phyloP scores from a whole-genome alignment of 1,139 yeast genomes.

The Geotrichum candidum region DNA sequence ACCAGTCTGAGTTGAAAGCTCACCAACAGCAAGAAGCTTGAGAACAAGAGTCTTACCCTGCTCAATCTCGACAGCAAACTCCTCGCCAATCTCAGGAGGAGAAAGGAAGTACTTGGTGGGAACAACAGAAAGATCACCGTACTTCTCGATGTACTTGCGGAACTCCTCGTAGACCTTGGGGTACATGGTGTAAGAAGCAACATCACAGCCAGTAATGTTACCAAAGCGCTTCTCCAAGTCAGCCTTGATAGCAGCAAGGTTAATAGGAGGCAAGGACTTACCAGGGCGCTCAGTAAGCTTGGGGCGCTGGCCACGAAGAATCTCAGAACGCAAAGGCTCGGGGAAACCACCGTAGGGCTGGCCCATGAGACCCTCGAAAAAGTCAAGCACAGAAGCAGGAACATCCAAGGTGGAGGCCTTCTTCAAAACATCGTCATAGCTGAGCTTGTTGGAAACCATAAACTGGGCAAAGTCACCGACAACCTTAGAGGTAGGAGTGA shows the following conservation, averaged over 20 bases:
- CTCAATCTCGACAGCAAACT: slow-evolving; percentile 82
- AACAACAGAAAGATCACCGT: slow-evolving; percentile 86
- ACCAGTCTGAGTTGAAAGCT: slow-evolving; percentile 78
- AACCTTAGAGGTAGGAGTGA: slow-evolving; percentile 97
- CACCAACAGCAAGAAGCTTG: slow-evolving; percentile 90
- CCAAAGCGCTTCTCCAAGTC: slow-evolving; percentile 53
- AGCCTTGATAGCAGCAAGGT: slow-evolving; percentile 61
- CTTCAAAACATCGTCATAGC: slow-evolving; percentile 75
- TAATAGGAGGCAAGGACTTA: slow-evolving; percentile 74
- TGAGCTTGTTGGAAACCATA: slow-evolving; percentile 91
- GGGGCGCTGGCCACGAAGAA: slow-evolving; percentile 83
- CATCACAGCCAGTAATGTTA: slow-evolving; percentile 70
- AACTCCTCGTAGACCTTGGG: slow-evolving; percentile 93
- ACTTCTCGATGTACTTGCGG: slow-evolving; percentile 66
- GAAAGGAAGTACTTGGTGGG: slow-evolving; percentile 89
- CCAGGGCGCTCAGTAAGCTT: slow-evolving; percentile 90
- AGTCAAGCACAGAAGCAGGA: slow-evolving; percentile 97
- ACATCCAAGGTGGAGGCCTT: slow-evolving; percentile 88
- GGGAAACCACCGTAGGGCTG: slow-evolving; percentile 99
- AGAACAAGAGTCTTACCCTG: slow-evolving; percentile 90
- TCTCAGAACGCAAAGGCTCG: slow-evolving; percentile 89
- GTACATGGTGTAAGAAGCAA: slow-evolving; percentile 94
- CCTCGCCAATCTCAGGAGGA: slow-evolving; percentile 83
- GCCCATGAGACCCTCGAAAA: slow-evolving; percentile 98
- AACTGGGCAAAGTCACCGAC: slow-evolving; percentile 99